Evolutionary conservation across 2,329 filamentous ascomycete genomes (phyloP).

Genomic region (Cordyceps tenuipes): DNA sequence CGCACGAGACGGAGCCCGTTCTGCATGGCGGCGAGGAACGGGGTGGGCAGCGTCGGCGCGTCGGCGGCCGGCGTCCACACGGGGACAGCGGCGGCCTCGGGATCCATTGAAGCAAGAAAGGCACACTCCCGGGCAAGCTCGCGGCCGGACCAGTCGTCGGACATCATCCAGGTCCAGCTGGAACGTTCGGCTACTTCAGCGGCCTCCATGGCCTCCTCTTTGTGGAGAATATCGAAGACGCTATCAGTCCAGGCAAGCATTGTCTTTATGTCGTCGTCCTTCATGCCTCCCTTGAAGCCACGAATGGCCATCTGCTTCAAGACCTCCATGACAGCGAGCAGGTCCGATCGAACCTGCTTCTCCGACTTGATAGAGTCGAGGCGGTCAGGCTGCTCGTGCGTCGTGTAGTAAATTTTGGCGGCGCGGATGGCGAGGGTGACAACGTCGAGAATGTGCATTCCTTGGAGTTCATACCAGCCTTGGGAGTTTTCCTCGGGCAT

Average conservation of each 20-base stretch:
- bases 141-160: slow-evolving; percentile 63
- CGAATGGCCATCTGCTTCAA: slow-evolving; percentile 85
- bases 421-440: slow-evolving; percentile 92
- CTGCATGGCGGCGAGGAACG: slow-evolving; percentile 65
- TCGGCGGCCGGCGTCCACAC: slow-evolving; percentile 49
- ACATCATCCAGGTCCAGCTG: slow-evolving; percentile 73
- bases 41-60: slow-evolving; percentile 49
- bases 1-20: slow-evolving; percentile 75
- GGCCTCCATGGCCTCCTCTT: slow-evolving; percentile 70
- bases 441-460: slow-evolving; percentile 84
- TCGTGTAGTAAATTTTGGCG: slow-evolving; percentile 92
- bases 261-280: slow-evolving; percentile 64
- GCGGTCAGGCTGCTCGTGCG: slow-evolving; percentile 78
- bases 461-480: slow-evolving; percentile 80
- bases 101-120: slow-evolving; percentile 71
- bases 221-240: slow-evolving; percentile 66
- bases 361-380: slow-evolving; percentile 84
- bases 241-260: slow-evolving; percentile 74
- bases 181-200: slow-evolving; percentile 62
- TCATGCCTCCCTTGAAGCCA: slow-evolving; percentile 76
- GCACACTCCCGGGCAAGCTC: slow-evolving; percentile 72
- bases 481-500: slow-evolving; percentile 42
- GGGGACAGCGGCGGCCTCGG: slow-evolving; percentile 48
- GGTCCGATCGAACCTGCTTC: slow-evolving; percentile 71
- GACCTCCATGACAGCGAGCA: slow-evolving; percentile 81